Conservation (phyloP, 257 asterid genomes). For the Thymus quinquecostatus region DNA sequence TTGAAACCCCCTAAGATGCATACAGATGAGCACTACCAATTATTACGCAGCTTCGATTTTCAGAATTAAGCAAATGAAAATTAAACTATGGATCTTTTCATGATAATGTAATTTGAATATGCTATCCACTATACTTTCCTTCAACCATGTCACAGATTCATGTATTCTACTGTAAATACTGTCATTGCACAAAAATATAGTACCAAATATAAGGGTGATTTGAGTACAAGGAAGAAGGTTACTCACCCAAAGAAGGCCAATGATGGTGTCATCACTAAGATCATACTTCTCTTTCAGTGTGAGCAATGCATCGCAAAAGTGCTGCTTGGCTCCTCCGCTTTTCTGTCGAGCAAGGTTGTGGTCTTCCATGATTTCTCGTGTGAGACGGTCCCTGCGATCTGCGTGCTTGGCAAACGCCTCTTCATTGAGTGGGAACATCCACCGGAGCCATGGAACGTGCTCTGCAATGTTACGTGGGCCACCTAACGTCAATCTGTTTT, state of each 20-base stretch:
- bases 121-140: background rate
- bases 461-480: constrained; percentile 29
- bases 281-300: constrained; percentile 24
- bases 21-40: too few relatives aligned
- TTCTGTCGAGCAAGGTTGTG: constrained; percentile 27
- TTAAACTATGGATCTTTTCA: too few relatives aligned
- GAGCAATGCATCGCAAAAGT: constrained; percentile 29
- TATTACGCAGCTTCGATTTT: too few relatives aligned
- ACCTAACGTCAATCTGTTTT: constrained; percentile 41
- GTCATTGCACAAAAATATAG: background rate
- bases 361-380: constrained; percentile 30
- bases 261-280: constrained; percentile 30
- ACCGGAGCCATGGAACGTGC: constrained; percentile 29
- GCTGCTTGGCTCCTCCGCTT: constrained; percentile 27
- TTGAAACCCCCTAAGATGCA: too few relatives aligned
- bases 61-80: too few relatives aligned
- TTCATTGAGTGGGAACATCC: constrained; percentile 26
- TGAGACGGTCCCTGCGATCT: constrained; percentile 28
- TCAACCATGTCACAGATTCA: background rate
- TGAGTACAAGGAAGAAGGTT: background rate
- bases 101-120: too few relatives aligned
- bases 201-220: background rate
- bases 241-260: constrained; percentile 36
- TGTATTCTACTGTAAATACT: background rate
- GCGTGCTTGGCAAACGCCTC: constrained; percentile 15